These are phyloP conservation scores for Gossypium bickii DNA, from an alignment of 345 rosid species.

Conservation along the genomic window DNA sequence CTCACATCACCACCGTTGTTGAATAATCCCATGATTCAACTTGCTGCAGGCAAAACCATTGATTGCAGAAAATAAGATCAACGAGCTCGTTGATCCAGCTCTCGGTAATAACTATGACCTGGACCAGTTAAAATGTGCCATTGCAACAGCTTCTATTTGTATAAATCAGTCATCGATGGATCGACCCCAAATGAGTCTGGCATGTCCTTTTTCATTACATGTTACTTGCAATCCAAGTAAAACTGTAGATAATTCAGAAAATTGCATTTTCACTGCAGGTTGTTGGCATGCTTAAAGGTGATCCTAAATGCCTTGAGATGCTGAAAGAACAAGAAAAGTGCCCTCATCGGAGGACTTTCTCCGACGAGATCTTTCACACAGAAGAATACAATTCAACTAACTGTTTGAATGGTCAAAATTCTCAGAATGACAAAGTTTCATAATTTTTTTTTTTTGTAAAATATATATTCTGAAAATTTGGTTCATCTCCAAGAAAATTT, in stretches of 20 bases:
- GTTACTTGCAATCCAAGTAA: background rate
- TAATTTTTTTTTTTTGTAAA: background rate
- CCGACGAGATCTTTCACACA: conserved; percentile 59
- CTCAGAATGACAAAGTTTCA: conserved; percentile 33
- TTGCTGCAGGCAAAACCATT: conserved; percentile 65
- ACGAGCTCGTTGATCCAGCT: conserved; percentile 63
- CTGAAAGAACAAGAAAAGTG: conserved; percentile 26
- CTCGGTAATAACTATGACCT: conserved; percentile 44
- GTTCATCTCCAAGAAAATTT: background rate
- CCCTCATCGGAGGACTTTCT: conserved; percentile 51
- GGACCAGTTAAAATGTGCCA: conserved; percentile 46
- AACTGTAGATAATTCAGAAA: background rate
- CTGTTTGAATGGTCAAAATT: conserved; percentile 46
- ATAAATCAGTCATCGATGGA: conserved; percentile 48
- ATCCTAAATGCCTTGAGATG: conserved; percentile 32
- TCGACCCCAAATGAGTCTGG: conserved; percentile 84
- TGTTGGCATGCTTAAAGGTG: conserved; percentile 54
- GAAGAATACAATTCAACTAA: conserved; percentile 71
- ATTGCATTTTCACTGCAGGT: conserved; percentile 34
- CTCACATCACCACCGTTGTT: background rate
- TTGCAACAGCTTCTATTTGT: conserved; percentile 54
- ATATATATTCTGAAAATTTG: background rate
- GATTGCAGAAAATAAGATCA: conserved; percentile 38
- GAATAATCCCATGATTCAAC: background rate
- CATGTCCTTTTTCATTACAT: conserved; percentile 23